Conservation (phyloP, 2,329 filamentous ascomycete species). For the Cladosporium halotolerans region DNA sequence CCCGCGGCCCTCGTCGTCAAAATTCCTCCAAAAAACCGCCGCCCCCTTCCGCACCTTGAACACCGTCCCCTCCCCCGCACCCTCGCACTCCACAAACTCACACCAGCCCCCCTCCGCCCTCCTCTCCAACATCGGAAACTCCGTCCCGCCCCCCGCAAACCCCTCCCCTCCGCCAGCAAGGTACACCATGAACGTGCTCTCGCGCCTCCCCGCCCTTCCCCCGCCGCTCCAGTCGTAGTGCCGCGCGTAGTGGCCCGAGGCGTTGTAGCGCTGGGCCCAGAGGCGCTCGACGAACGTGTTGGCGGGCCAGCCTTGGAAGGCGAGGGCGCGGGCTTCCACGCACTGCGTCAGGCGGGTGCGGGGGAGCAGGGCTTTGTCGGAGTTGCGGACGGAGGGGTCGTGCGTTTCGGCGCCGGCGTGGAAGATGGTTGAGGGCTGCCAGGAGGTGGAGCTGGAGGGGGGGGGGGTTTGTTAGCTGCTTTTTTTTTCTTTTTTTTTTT, state of each 20-base stretch:
- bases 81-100: constrained; percentile 50
- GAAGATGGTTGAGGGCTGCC: constrained; percentile 50
- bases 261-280: constrained; percentile 55
- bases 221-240: constrained; percentile 53
- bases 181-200: constrained; percentile 59
- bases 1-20: constrained; percentile 49
- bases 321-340: constrained; percentile 52
- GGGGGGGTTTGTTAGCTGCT: no score
- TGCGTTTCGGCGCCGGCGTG: constrained; percentile 42
- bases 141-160: constrained; percentile 54
- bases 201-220: constrained; percentile 31
- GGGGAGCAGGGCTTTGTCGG: constrained; percentile 46
- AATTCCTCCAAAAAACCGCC: constrained; percentile 59
- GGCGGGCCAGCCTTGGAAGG: constrained; percentile 55
- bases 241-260: constrained; percentile 51
- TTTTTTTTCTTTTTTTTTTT: no score
- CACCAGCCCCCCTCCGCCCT: constrained; percentile 45
- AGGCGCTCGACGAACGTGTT: constrained; percentile 55
- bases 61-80: constrained; percentile 42
- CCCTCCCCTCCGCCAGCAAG: constrained; percentile 35
- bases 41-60: constrained; percentile 54
- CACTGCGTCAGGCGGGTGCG: constrained; percentile 49
- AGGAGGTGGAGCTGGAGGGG: constrained; percentile 37
- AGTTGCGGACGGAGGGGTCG: constrained; percentile 46
- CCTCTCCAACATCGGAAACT: constrained; percentile 49